These are phyloP conservation scores for Candida succiphila DNA, from an alignment of 805 yeast species.

Conservation along the genomic window DNA sequence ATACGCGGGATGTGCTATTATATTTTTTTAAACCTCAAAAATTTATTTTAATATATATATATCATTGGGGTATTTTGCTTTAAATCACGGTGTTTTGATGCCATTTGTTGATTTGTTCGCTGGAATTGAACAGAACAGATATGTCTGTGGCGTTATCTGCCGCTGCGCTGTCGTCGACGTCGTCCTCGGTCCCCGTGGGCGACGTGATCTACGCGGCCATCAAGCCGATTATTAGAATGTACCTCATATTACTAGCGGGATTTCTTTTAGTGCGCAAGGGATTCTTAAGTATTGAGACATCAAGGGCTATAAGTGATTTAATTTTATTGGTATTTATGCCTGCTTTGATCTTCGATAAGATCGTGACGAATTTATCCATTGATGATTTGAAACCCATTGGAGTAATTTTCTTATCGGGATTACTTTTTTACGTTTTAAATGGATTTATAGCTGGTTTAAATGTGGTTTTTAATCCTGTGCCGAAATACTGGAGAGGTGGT, in stretches of 20 bases:
- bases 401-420: constrained; percentile 43
- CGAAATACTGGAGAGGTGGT: constrained; percentile 66
- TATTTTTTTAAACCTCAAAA: too few species aligned
- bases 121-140: too few species aligned
- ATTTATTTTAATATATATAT: too few species aligned
- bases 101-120: too few species aligned
- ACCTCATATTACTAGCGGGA: constrained; percentile 62
- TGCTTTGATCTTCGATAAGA: constrained; percentile 51
- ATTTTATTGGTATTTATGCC: constrained; percentile 58
- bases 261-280: constrained; percentile 47
- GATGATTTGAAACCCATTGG: constrained; percentile 63
- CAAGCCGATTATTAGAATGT: constrained; percentile 69
- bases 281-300: constrained; percentile 51
- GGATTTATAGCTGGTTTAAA: constrained; percentile 31
- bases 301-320: constrained; percentile 52
- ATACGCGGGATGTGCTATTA: too few species aligned
- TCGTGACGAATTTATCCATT: constrained; percentile 50
- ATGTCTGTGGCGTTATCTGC: too few species aligned
- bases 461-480: constrained; percentile 32
- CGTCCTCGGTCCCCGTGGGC: constrained; percentile 14
- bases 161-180: too few species aligned
- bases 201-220: constrained; percentile 38
- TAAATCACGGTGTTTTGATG: too few species aligned
- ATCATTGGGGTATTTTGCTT: too few species aligned
- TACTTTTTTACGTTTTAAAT: constrained; percentile 42